Base-by-base conservation (phyloP, 108 stramenopile genomes). In the Skeletonema grethae region DNA sequence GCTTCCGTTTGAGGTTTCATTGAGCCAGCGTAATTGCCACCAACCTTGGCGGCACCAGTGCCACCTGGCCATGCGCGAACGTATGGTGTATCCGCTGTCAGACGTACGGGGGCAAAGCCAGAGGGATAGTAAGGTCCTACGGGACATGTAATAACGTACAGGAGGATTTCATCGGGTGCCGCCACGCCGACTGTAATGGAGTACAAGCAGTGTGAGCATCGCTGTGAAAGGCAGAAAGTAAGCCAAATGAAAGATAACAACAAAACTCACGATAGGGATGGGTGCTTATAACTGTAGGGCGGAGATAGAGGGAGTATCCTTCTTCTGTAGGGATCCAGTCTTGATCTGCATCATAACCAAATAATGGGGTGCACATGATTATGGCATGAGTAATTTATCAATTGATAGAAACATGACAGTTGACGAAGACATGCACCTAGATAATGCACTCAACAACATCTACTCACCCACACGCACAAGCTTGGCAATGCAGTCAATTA, bases 51-150 rank as follows among this genome's bases (percentile, higher is more conserved):
- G 61, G 78, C 81, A 11, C 98, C 98, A 2, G 88, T 86, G 20
- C 98, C 98, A 30, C 97, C 97, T 4, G 97, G 97, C 97, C 97
- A 99, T 5, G 98, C 97, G 20, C 98, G 90, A 11, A 97, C 89
- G 59, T 88, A 93, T 29, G 53, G 56, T 16, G 91, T 88, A 82
- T 98, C 97, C 3, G 94, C 88, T 35, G 83, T 92, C 18, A 99
- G 85, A 28, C 79, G 87, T 34, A 99, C 77, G 7, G 98, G 98
- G 43, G 87, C 81, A 79, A 98, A 98, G 43, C 98, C 98, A 55
- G 88, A 85, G 43, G 89, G 85, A 79, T 95, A 97, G 82, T 98
- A 95, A 11, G 96, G 97, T 0, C 97, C 97, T 3, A 97, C 97
- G 5, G 97, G 97, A 35, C 78, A 85, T 18, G 93, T 85, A 63